Conservation (phyloP, 306 rosid species). For the Cicer arietinum region DNA sequence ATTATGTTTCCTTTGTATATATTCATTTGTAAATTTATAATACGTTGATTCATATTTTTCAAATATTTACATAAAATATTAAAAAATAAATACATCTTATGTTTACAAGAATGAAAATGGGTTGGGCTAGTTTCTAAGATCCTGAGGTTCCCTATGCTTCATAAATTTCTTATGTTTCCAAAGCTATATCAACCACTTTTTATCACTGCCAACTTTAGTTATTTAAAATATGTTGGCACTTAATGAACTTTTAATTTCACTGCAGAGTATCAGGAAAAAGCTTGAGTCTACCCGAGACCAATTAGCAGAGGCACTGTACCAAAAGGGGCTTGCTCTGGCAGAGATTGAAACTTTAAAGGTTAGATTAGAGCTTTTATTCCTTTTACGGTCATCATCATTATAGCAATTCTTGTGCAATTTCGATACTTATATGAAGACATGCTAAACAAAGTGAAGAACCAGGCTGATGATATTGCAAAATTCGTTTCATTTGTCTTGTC, state of each 20-base stretch:
- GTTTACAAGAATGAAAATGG: background rate
- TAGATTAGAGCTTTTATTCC: slow-evolving; percentile 50
- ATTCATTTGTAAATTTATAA: no score
- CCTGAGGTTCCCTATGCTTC: slow-evolving; percentile 20
- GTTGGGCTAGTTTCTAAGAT: background rate
- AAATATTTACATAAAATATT: background rate
- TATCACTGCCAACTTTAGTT: slow-evolving; percentile 18
- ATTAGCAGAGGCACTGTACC: slow-evolving; percentile 85
- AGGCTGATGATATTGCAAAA: slow-evolving; percentile 3
- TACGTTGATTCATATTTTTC: background rate
- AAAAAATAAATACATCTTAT: background rate
- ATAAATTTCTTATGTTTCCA: slow-evolving; percentile 15
- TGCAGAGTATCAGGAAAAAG: slow-evolving; percentile 77
- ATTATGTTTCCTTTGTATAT: no score
- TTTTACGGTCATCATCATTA: slow-evolving; percentile 33
- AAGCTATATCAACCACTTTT: background rate
- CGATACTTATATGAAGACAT: slow-evolving; percentile 8
- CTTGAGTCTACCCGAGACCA: slow-evolving; percentile 88
- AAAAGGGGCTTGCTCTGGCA: slow-evolving; percentile 86
- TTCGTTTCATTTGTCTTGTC: slow-evolving; percentile 7
- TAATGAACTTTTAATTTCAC: slow-evolving; percentile 33
- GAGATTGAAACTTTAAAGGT: slow-evolving; percentile 80
- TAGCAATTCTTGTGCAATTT: background rate
- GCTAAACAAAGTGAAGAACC: slow-evolving; percentile 34
- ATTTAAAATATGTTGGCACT: slow-evolving; percentile 23